phyloP scores from a whole-genome alignment of 352 stramenopile genomes.

The Phytophthora syringae region DNA sequence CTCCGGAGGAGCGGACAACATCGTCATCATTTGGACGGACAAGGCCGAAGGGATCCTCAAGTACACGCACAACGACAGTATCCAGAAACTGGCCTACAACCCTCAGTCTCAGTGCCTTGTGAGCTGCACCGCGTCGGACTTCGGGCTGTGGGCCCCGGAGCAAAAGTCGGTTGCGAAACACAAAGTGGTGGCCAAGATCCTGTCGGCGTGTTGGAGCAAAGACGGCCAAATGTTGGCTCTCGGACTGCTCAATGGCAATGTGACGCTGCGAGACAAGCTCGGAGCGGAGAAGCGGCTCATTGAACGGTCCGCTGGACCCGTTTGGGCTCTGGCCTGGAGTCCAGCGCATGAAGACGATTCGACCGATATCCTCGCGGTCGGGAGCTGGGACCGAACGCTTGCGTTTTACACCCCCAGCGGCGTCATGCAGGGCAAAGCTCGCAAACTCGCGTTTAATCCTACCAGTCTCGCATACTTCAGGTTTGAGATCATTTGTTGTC shows the following conservation, averaged over 20 bases:
- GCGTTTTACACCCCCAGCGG: conserved; percentile 92
- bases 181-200: conserved; percentile 94
- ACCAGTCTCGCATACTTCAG: conserved; percentile 91
- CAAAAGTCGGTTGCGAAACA: conserved; percentile 95
- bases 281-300: conserved; percentile 93
- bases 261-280: conserved; percentile 93
- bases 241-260: conserved; percentile 91
- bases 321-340: conserved; percentile 91
- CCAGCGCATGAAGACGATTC: conserved; percentile 76
- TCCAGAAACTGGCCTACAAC: conserved; percentile 94
- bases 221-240: conserved; percentile 93
- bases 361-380: conserved; percentile 89
- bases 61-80: conserved; percentile 95
- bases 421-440: conserved; percentile 84
- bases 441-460: conserved; percentile 93
- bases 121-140: conserved; percentile 94
- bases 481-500: conserved; percentile 19
- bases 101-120: conserved; percentile 92
- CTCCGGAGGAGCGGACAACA: conserved; percentile 93
- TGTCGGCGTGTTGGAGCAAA: conserved; percentile 92
- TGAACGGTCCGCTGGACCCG: conserved; percentile 73
- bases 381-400: conserved; percentile 94
- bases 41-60: conserved; percentile 96
- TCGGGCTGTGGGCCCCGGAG: conserved; percentile 94
- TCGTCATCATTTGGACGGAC: conserved; percentile 97